Conservation (phyloP, 345 rosid species). For the Dipteronia sinensis region DNA sequence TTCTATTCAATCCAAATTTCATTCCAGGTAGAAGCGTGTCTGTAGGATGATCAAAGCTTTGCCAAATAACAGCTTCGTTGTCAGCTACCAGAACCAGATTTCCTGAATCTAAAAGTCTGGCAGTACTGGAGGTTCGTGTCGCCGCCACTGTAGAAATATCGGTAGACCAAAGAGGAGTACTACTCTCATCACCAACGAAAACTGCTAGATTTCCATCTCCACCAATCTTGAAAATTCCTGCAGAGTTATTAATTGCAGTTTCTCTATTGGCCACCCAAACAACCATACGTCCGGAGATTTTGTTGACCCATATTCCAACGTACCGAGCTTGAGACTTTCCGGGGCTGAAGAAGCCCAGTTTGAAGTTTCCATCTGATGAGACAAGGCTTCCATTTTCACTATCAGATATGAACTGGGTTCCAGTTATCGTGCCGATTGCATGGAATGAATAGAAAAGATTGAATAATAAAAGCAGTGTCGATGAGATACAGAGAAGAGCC, state of each 20-base stretch:
- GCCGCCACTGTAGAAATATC: conserved; percentile 1
- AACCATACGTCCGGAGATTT: conserved; percentile 13
- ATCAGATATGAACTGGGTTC: conserved; percentile 7
- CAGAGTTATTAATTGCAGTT: conserved; percentile 15
- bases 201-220: conserved; percentile 25
- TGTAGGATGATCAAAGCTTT: conserved; percentile 42
- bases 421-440: conserved; percentile 10
- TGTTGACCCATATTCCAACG: conserved; percentile 31
- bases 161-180: conserved; percentile 25
- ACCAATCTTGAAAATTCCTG: conserved; percentile 13
- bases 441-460: not conserved
- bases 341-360: conserved; percentile 35
- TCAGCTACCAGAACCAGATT: conserved; percentile 22
- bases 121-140: too few relatives aligned
- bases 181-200: not conserved
- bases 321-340: conserved; percentile 18
- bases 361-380: conserved; percentile 7
- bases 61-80: conserved; percentile 24
- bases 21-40: conserved; percentile 15
- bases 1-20: not conserved
- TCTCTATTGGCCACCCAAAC: conserved; percentile 39
- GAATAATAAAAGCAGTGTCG: not conserved
- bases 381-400: conserved; percentile 20
- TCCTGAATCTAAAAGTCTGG: conserved; percentile 35
- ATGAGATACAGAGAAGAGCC: not conserved